A percentile compares a stretch with the other conserved stretches of the same genome.
Conservation (phyloP, 768 basidiomycete genomes). For the Psilocybe cubensis region DNA sequence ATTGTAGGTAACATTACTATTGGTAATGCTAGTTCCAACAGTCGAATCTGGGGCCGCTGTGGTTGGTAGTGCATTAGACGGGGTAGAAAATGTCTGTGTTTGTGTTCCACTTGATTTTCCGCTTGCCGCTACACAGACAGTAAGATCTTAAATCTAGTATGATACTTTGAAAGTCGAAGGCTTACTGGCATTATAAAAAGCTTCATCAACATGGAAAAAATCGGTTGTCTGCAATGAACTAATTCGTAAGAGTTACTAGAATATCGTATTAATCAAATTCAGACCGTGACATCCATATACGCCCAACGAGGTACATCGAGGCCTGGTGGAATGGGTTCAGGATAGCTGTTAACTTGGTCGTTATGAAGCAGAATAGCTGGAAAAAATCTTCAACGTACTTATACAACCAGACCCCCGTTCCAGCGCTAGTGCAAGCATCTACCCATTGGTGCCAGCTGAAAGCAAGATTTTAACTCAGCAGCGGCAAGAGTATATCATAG, state of each 20-base stretch:
- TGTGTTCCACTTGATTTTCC: background rate
- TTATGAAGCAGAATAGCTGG: background rate
- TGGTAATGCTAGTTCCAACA: background rate
- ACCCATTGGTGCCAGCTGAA: background rate
- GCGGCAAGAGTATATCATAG: too few relatives aligned
- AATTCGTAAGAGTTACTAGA: background rate
- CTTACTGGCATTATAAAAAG: background rate
- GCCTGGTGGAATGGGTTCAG: background rate
- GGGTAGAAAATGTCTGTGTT: background rate
- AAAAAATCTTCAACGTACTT: background rate
- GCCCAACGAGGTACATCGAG: background rate
- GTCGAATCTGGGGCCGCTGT: background rate
- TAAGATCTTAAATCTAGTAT: background rate
- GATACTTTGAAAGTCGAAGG: background rate
- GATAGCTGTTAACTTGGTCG: background rate
- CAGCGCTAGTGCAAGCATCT: background rate
- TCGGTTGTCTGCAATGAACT: background rate
- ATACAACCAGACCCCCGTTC: background rate
- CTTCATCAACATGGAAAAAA: background rate
- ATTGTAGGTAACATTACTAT: background rate
- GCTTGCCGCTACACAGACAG: background rate
- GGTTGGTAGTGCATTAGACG: background rate
- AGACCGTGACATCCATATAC: background rate
- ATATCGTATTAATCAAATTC: background rate
- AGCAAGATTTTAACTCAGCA: background rate